Base-by-base conservation (phyloP, 2,329 filamentous ascomycete species). In the Colletotrichum sidae region DNA sequence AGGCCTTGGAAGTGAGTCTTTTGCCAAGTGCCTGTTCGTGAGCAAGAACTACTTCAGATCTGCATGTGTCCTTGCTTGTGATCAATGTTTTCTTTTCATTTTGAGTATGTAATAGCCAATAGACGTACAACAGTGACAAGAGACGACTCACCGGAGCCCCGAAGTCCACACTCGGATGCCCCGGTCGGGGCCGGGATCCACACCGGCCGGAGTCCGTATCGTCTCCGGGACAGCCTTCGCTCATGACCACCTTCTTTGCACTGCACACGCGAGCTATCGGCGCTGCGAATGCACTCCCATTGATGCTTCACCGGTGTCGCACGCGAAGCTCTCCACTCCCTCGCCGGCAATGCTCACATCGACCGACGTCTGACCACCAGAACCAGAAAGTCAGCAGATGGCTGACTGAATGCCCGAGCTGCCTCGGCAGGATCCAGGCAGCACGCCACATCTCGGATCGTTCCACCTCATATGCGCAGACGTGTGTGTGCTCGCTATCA, bases 301-400 rank as follows among this genome's bases (percentile, higher is more conserved):
- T 9, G 13, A 6, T 41, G 1, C 39, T 39, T 60, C 3, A 46
- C 49, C 41, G 49, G 57, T 39, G 33, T 38, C 25, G 49, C 33
- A 47, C 17, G 35, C 17, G 8, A 35, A 15, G 17, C 34, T 58
- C 46, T 38, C 55, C 55, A 58, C 55, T 50, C 42, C 7, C 55
- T 51, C 55, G 51, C 55, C 46, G 55, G 46, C 52, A 38, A 15
- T 41, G n/a, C 15, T 45, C 3, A 34, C 17, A 41, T 51, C 57
- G 17, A 33, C 47, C 49, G 35, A 60, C 49, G n/a, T 47, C 49
- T 53, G 57, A 60, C 49, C 57, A 60, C 49, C 50, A 54, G 15
- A 11, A 34, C 11, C 12, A 11, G 33, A 10, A 17, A 11, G 55
- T 46, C 46, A 60, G 56, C 38, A 39, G 45, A 52, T 42, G 13